These are phyloP conservation scores for Simmondsia chinensis DNA, from an alignment of 148 eudicot species.

Conservation along the genomic window DNA sequence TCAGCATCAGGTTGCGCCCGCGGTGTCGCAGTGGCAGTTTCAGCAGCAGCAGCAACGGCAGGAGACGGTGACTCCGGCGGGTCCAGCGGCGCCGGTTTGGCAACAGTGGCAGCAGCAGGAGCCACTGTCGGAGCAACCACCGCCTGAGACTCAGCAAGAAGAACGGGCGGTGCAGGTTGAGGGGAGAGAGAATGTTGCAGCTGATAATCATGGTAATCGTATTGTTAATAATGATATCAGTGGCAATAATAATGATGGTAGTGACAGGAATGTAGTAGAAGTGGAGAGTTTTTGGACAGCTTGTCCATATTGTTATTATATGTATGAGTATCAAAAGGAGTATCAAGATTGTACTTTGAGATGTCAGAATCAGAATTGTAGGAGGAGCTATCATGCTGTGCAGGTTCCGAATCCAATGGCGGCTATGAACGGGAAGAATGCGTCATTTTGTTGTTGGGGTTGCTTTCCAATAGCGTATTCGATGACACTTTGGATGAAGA, in stretches of 20 bases:
- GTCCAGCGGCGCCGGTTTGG: neutral
- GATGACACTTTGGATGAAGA: constrained; percentile 46
- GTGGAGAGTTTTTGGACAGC: constrained; percentile 68
- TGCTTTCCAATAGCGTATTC: constrained; percentile 77
- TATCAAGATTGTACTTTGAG: constrained; percentile 60
- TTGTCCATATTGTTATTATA: constrained; percentile 72
- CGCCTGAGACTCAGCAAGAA: too few species aligned
- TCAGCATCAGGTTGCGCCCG: too few species aligned
- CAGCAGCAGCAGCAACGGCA: too few species aligned
- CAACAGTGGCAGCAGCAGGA: constrained; percentile 9
- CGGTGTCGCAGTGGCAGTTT: too few species aligned
- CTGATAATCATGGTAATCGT: too few species aligned
- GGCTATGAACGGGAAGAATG: constrained; percentile 17
- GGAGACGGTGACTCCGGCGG: too few species aligned
- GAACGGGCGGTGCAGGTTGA: too few species aligned
- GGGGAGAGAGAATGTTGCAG: too few species aligned
- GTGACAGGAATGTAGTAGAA: neutral
- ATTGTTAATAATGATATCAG: too few species aligned
- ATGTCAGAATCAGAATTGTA: constrained; percentile 83
- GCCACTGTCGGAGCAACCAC: constrained; percentile 23
- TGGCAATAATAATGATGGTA: neutral
- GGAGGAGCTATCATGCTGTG: constrained; percentile 68
- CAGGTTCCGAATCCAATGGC: constrained; percentile 51
- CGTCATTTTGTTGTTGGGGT: constrained; percentile 77
- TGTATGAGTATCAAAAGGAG: constrained; percentile 56